Base-by-base conservation (phyloP, 306 rosid species). In the Albizia julibrissin region DNA sequence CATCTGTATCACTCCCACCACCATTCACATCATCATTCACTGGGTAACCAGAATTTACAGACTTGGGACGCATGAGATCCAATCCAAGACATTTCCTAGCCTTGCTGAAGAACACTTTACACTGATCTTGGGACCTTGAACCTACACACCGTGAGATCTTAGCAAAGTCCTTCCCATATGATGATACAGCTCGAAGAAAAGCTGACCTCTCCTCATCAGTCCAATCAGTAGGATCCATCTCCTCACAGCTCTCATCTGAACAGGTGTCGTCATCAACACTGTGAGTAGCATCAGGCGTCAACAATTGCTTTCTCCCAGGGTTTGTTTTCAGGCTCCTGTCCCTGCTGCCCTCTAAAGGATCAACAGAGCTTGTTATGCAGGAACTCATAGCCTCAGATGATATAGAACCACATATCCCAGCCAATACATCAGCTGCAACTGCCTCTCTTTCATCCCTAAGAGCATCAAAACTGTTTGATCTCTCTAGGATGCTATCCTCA, bases 101-200 rank as follows among this genome's bases (percentile, higher is more conserved):
- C 91, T 96, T 96, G 81, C 99, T 96, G 79, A 92, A 96, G 83
- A 94, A 96, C 67, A 91, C 91, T 83, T 91, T 96, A 89, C 99
- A 96, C 84, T 96, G 97, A 67, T 92, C 94, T 79, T 83, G 83
- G 46, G 97, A 91, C 81, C 87, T 94, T 7, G 99, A 89, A 73
- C 91, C 73, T n/a, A 96, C 87, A 68, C 92, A 87, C 10, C 86
- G 85, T 14, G 99, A 88, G 78, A 96, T 88, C 89, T 82, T 90
- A 0, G 74, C 61, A 69, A 96, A 96, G 81, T 93, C 98, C 81
- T 86, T 91, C 33, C 98, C 99, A 82, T 88, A 88, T 37, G 95
- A 89, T 8, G 95, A 92, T 71, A 96, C 92, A 43, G 98, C 99
- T 89, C 81, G 94, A 65, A 96, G 80, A 85, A 96, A 94, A 75